Evolutionary conservation across 257 asterid genomes (phyloP).

Genomic region (Forsythia viridissima): DNA sequence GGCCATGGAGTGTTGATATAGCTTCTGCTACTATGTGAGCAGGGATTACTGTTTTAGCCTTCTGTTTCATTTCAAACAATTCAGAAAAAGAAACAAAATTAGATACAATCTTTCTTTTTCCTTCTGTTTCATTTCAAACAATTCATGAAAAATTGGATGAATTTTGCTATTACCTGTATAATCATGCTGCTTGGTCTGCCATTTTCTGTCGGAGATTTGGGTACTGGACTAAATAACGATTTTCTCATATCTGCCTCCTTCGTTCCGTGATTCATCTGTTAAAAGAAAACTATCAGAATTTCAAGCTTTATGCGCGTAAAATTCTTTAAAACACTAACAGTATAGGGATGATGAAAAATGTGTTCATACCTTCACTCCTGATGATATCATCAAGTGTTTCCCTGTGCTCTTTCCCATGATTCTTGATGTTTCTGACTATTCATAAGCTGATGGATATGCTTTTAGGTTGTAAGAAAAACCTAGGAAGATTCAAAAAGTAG

Average conservation of each 20-base stretch:
- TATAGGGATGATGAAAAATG: background rate
- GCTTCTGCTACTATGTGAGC: conserved; percentile 91
- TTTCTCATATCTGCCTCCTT: conserved; percentile 49
- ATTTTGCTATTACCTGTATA: conserved; percentile 50
- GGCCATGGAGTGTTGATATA: conserved; percentile 82
- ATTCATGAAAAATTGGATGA: background rate
- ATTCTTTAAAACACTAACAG: background rate
- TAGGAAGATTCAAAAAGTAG: background rate
- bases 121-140: background rate
- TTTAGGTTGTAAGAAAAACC: background rate
- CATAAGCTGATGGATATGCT: conserved; percentile 27
- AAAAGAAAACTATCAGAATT: conserved; percentile 2
- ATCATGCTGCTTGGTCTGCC: conserved; percentile 90
- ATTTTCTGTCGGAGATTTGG: conserved; percentile 47
- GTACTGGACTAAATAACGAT: conserved; percentile 28
- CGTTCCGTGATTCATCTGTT: conserved; percentile 31
- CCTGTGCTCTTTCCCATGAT: conserved; percentile 37
- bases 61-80: conserved; percentile 42
- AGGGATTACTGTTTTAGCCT: conserved; percentile 66
- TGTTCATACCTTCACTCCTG: conserved; percentile 34
- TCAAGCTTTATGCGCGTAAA: background rate
- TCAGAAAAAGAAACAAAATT: background rate
- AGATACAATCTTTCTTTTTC: background rate
- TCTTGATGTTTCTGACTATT: conserved; percentile 19
- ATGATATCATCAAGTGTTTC: conserved; percentile 26